Base-by-base conservation (phyloP, 306 rosid genomes). In the Casuarina glauca region DNA sequence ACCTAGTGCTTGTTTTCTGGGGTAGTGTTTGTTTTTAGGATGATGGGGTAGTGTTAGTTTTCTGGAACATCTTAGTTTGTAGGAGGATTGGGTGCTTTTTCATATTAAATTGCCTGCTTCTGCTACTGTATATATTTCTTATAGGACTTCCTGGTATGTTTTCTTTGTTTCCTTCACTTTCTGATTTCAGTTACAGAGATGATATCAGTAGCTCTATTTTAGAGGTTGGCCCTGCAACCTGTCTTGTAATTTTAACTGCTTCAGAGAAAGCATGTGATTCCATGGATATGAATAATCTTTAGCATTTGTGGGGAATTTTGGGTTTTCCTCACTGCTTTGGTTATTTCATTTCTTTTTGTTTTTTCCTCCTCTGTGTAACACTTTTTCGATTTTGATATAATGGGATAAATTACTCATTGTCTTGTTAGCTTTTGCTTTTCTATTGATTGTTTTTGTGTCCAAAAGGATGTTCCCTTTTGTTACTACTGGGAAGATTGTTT, bases 381-480 rank as follows among this genome's bases (percentile, higher is more conserved):
- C 71, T 67, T 67, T 49, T 67, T 42, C 42, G 71, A 32, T n/a
- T 32, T 8, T 67, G 16, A 67, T 67, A 7, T 41, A 46, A 67
- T 41, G 26, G 26, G 16, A 19, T 7, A 6, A 35, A 12, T n/a
- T n/a, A 11, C 36, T 13, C 16, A 15, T 12, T 36, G 35, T 62
- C 13, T 38, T 44, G 12, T 62, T 36, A 62, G 45, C 19, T 62
- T 36, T 62, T 62, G n/a, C 43, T 11, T 62, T 36, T 57, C 7
- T 78, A 55, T 64, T 54, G 57, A 74, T 67, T 41, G 51, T 36
- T 9, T 57, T 68, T 67, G 51, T 42, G 9, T 73, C 55, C 58
- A 67, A 61, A 10, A 46, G 32, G 72, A 66, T 74, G 52, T 43
- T 35, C 48, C 58, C 60, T 69, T 48, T 69, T 46, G 69, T 79